Percentiles rank a stretch among this genome's conserved stretches.
phyloP scores from a whole-genome alignment of 1,139 yeast species.

The Blastobotrys aristatus region DNA sequence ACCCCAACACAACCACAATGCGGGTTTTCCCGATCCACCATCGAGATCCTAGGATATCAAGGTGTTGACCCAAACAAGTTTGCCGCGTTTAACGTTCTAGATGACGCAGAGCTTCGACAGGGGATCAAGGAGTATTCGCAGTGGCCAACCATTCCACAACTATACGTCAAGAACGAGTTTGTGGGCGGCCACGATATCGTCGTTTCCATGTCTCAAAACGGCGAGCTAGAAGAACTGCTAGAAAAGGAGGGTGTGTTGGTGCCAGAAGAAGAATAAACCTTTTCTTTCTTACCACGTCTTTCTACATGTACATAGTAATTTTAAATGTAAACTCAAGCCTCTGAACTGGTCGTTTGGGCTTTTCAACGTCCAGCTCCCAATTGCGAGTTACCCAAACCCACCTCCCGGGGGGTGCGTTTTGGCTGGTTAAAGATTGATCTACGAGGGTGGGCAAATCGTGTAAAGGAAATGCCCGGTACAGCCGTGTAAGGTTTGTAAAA shows the following conservation, averaged over 20 bases:
- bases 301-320: not conserved
- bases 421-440: not conserved
- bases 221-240: constrained; percentile 82
- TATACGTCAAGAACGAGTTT: constrained; percentile 63
- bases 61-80: constrained; percentile 96
- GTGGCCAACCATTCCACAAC: constrained; percentile 87
- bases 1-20: constrained; percentile 98
- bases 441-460: constrained; percentile 41
- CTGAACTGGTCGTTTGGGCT: constrained; percentile 6
- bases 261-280: constrained; percentile 53
- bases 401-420: too few species aligned
- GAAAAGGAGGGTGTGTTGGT: constrained; percentile 76
- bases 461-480: too few species aligned
- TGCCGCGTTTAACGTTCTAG: constrained; percentile 95
- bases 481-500: too few species aligned
- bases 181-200: constrained; percentile 97
- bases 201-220: constrained; percentile 84
- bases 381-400: constrained; percentile 8
- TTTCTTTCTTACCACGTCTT: constrained; percentile 4
- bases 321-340: constrained; percentile 3
- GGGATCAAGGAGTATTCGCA: constrained; percentile 93
- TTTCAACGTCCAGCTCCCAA: constrained; percentile 7
- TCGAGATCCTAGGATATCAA: constrained; percentile 88
- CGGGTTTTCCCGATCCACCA: constrained; percentile 94
- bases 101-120: constrained; percentile 83